Percentiles rank a stretch among this genome's conserved stretches.
Evolutionary conservation across 345 rosid genomes (phyloP).

Genomic region (Linum usitatissimum): DNA sequence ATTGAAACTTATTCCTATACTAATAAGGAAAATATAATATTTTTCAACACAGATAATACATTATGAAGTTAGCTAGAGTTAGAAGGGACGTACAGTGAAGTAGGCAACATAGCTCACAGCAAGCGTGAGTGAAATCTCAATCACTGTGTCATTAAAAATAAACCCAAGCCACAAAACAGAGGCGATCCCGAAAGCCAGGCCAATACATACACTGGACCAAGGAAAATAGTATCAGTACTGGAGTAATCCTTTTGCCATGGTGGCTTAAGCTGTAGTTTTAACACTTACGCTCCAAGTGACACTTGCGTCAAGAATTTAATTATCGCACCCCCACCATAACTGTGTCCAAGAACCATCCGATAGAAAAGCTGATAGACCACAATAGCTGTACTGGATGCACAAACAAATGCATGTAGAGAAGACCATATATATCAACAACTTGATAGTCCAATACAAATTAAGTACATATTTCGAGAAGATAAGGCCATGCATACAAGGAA

Average conservation of each 20-base stretch:
- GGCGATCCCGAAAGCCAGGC: conserved; percentile 76
- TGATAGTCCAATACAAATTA: conserved; percentile 1
- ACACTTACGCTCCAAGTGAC: conserved; percentile 87
- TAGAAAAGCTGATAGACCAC: conserved; percentile 88
- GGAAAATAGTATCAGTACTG: conserved; percentile 19
- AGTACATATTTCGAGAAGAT: neutral
- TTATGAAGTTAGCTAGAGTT: neutral
- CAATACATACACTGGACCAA: conserved; percentile 71
- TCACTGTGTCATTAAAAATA: conserved; percentile 85
- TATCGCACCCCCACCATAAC: conserved; percentile 43
- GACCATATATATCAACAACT: conserved; percentile 7
- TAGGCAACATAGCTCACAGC: conserved; percentile 89
- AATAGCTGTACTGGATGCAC: conserved; percentile 67
- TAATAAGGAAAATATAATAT: no score
- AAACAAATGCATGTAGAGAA: conserved; percentile 14
- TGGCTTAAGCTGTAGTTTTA: conserved; percentile 14
- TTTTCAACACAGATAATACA: no score
- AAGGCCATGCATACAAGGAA: neutral
- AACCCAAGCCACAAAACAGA: conserved; percentile 92
- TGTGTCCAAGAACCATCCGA: conserved; percentile 69
- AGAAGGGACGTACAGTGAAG: conserved; percentile 60
- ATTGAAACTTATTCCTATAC: no score
- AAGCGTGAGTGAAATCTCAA: conserved; percentile 74
- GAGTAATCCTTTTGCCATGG: neutral
- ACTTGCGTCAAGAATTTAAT: conserved; percentile 55